Conservation (phyloP, 768 basidiomycete species). For the Clathrus columnatus region DNA sequence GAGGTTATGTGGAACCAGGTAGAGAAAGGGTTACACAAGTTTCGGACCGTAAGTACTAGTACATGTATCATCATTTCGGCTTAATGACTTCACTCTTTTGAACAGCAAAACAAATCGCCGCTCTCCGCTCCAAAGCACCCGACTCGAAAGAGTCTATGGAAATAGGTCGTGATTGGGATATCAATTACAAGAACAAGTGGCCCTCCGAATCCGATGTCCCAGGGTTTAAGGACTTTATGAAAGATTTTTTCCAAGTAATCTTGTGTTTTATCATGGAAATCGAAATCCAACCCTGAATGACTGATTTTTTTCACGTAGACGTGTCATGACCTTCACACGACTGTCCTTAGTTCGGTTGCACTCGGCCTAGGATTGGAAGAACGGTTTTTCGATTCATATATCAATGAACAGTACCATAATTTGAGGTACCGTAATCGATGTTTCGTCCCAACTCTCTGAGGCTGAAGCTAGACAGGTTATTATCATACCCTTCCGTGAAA, state of each 20-base stretch:
- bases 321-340: slow-evolving; percentile 65
- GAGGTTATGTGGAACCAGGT: slow-evolving; percentile 75
- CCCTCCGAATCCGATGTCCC: slow-evolving; percentile 55
- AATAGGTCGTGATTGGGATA: slow-evolving; percentile 79
- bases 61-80: not conserved
- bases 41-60: slow-evolving; percentile 28
- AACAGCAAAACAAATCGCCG: slow-evolving; percentile 54
- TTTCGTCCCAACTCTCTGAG: not conserved
- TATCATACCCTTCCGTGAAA: slow-evolving; percentile 76
- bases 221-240: slow-evolving; percentile 62
- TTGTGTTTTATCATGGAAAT: not conserved
- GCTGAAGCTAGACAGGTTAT: slow-evolving; percentile 30
- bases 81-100: slow-evolving; percentile 12
- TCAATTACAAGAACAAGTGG: slow-evolving; percentile 74
- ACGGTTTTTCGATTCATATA: slow-evolving; percentile 64
- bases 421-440: slow-evolving; percentile 24
- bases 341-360: slow-evolving; percentile 82
- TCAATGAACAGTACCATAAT: slow-evolving; percentile 73
- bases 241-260: slow-evolving; percentile 62
- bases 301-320: slow-evolving; percentile 30
- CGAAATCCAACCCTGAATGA: not conserved
- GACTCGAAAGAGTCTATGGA: slow-evolving; percentile 85
- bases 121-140: slow-evolving; percentile 64
- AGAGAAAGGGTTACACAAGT: slow-evolving; percentile 78
- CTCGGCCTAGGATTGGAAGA: slow-evolving; percentile 69